Conservation (phyloP, 139 green algal species). For the Coccomyxa sp. region DNA sequence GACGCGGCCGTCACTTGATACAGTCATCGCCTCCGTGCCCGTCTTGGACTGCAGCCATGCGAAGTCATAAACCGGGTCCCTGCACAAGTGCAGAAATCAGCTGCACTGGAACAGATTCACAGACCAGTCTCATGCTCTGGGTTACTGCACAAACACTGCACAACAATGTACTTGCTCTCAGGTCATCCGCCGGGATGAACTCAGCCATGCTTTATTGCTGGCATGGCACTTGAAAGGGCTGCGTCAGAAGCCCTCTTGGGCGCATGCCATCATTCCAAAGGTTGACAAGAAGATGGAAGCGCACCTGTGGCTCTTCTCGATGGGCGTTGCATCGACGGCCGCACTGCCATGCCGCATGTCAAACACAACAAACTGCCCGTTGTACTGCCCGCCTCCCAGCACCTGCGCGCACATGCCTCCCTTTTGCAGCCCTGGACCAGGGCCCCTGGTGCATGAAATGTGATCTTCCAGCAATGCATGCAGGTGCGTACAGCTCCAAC, state of each 20-base stretch:
- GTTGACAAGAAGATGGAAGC: neutral
- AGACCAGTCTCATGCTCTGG: neutral
- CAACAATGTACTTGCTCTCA: neutral
- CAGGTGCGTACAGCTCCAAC: no score
- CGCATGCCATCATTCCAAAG: neutral
- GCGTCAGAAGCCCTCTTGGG: no score
- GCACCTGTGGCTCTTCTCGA: constrained; percentile 57
- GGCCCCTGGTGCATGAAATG: no score
- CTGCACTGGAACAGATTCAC: neutral
- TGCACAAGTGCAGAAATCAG: constrained; percentile 7
- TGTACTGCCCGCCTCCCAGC: constrained; percentile 80
- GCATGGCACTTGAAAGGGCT: no score
- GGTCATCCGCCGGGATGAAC: neutral
- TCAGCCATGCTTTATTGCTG: neutral
- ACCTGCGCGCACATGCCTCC: constrained; percentile 53
- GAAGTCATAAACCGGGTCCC: constrained; percentile 81
- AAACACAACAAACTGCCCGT: constrained; percentile 84
- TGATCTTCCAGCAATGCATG: no score
- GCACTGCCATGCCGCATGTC: constrained; percentile 75
- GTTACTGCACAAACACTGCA: neutral
- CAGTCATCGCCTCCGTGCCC: constrained; percentile 80
- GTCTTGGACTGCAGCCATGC: constrained; percentile 92
- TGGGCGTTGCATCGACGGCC: constrained; percentile 66
- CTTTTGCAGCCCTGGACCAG: no score
- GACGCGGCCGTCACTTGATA: constrained; percentile 71